Percentiles rank a stretch among this genome's conserved stretches.
phyloP scores from a whole-genome alignment of 208 protist genomes.

The Trypanosoma rangeli region DNA sequence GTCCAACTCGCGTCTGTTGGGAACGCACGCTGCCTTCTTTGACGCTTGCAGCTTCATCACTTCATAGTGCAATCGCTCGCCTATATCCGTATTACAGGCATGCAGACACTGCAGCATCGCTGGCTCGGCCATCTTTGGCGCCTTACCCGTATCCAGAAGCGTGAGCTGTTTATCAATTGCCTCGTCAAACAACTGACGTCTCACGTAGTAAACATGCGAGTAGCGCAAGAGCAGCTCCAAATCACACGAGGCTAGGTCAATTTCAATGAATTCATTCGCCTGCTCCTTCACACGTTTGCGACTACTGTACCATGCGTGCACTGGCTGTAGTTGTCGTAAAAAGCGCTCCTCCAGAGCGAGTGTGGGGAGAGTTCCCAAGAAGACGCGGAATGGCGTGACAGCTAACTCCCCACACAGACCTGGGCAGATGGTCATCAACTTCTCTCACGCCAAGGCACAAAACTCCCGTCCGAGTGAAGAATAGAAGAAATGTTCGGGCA shows the following conservation, averaged over 20 bases:
- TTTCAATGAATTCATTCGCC: slow-evolving; percentile 86
- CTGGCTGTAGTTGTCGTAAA: slow-evolving; percentile 73
- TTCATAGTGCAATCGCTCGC: slow-evolving; percentile 62
- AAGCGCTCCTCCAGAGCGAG: slow-evolving; percentile 78
- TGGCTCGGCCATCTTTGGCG: slow-evolving; percentile 53
- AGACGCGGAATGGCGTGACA: slow-evolving; percentile 66
- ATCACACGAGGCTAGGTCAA: slow-evolving; percentile 85
- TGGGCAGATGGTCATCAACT: slow-evolving; percentile 61
- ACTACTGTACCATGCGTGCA: slow-evolving; percentile 82
- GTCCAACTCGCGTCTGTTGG: slow-evolving; percentile 72
- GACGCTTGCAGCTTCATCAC: slow-evolving; percentile 47
- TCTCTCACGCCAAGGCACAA: not conserved
- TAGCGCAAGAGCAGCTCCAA: slow-evolving; percentile 84
- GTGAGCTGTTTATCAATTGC: slow-evolving; percentile 79
- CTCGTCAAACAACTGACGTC: slow-evolving; percentile 76
- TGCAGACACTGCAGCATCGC: slow-evolving; percentile 57
- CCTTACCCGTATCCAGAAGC: slow-evolving; percentile 76
- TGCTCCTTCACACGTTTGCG: slow-evolving; percentile 88
- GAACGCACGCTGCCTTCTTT: slow-evolving; percentile 51
- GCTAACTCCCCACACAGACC: slow-evolving; percentile 84
- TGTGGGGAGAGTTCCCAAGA: slow-evolving; percentile 72
- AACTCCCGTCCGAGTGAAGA: not conserved
- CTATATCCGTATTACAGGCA: slow-evolving; percentile 49
- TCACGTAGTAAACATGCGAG: slow-evolving; percentile 82
- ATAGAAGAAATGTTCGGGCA: not conserved